Evolutionary conservation across 2,329 filamentous ascomycete genomes (phyloP), one percentile per base, ranked within the genome.

Genomic region (Colletotrichum tamarilloi): DNA sequence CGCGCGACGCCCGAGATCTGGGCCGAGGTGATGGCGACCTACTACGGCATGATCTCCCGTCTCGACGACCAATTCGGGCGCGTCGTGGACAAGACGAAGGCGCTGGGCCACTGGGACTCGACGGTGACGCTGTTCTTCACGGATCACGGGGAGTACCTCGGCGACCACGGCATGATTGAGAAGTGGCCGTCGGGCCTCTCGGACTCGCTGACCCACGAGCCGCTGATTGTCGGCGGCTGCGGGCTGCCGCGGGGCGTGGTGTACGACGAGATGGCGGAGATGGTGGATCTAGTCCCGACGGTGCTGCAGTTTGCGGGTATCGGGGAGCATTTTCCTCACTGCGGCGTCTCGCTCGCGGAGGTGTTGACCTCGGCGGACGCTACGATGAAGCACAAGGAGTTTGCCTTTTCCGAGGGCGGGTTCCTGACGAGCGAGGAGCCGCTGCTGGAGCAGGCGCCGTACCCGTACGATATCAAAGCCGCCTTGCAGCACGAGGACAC

Each of bases 101-200:
- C 80, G 0, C 74, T 80, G 1, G 79, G 76, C 0, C 74, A 84
- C 0, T 85, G 82, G 81, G 77, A 83, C 4, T 76, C 80, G 8
- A 85, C 84, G 0, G 79, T 86, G 0, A 85, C 84, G 0, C 80
- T 86, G 78, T 85, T 86, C 74, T 85, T 84, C 67, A 85, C 84
- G 0, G 84, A 85, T 57, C 85, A 85, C 69, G 85, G 85, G 4
- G 84, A 87, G 65, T 87, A 84, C 63, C 81, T 87, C 0, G 85
- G 85, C 14, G 85, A 87, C 64, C 80, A 86, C 65, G 85, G 85
- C 0, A 76, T 87, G 14, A 84, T 88, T 26, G 85, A 87, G 76
- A 87, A 87, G 69, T 87, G 85, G 85, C 85, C 84, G 0, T 85
- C 83, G 0, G 85, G 82, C 3, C 75, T 86, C 0, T 85, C 82